Evolutionary conservation across 2,329 filamentous ascomycete species (phyloP), one percentile per base, ranked within the genome.

Genomic region (Periconia sp.): DNA sequence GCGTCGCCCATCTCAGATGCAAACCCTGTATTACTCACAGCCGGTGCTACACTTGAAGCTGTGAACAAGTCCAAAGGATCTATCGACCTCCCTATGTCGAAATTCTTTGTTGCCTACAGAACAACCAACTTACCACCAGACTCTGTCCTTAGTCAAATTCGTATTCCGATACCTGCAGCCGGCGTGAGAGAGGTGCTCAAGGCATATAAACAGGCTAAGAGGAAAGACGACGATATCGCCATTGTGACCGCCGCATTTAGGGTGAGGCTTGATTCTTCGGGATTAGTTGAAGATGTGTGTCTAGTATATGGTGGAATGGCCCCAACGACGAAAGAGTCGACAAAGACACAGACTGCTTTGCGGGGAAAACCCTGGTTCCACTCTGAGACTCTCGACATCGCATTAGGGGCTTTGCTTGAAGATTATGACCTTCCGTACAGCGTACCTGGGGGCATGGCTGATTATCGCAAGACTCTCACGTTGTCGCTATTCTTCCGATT

Each of bases 401-500:
- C 86, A 1, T 94, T 97, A 87, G 88, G 84, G 63, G 88, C 90
- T 0, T 77, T 97, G 19, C 90, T 89, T 49, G 79, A 83, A 41
- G 93, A 97, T 65, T 97, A 97, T 66, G 83, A 94, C 66, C 82
- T 97, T 33, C 81, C 84, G 2, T 97, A 93, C 64, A 86, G 90
- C 49, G 94, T 97, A 0, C 93, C 92, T 0, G 93, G 94, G 59
- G 93, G 93, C 20, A 97, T 97, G 94, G 92, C 93, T 0, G 94
- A 91, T 1, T 97, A 97, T 69, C 83, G 93, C 30, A 95, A 92
- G 70, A 90, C 92, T 1, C 77, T 97, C 11, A 92, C 93, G 0
- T 78, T 97, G 47, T 89, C 92, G 0, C 92, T 97, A 77, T 97
- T 97, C 75, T 97, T 97, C 74, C 85, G 91, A n/a, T 97, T 96